Conservation (phyloP, 805 yeast species). For the Pichia cephalocereana region DNA sequence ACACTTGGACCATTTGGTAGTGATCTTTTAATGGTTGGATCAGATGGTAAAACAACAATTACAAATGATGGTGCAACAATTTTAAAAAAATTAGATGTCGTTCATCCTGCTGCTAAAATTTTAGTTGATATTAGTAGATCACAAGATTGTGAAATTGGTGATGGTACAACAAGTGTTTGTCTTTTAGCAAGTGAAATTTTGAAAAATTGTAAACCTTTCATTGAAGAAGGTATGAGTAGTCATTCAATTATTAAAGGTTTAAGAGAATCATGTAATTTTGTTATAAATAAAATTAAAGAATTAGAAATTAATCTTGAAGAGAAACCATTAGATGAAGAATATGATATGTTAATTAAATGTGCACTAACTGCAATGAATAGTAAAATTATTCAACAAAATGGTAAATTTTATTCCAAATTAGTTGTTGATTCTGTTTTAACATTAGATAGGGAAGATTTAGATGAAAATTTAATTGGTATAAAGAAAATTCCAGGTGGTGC, state of each 20-base stretch:
- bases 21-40: conserved; percentile 76
- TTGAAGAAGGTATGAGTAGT: conserved; percentile 94
- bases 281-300: conserved; percentile 64
- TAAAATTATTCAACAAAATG: conserved; percentile 79
- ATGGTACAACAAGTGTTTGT: conserved; percentile 95
- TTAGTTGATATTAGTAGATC: conserved; percentile 90
- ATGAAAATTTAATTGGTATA: conserved; percentile 86
- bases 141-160: conserved; percentile 98
- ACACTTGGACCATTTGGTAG: conserved; percentile 97
- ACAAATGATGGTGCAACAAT: conserved; percentile 99
- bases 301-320: conserved; percentile 56
- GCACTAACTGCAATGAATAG: conserved; percentile 98
- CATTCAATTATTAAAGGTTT: conserved; percentile 83
- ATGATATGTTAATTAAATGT: conserved; percentile 78
- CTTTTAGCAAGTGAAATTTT: conserved; percentile 90
- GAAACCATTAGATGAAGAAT: conserved; percentile 45
- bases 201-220: conserved; percentile 81
- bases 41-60: conserved; percentile 81
- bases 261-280: conserved; percentile 70
- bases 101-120: conserved; percentile 97
- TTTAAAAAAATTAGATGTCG: conserved; percentile 82
- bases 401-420: conserved; percentile 88
- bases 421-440: conserved; percentile 91
- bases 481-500: conserved; percentile 95
- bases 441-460: conserved; percentile 75